These are phyloP conservation scores for Chlamydomonas schloesseri DNA, from an alignment of 139 green algal genomes.

Conservation along the genomic window DNA sequence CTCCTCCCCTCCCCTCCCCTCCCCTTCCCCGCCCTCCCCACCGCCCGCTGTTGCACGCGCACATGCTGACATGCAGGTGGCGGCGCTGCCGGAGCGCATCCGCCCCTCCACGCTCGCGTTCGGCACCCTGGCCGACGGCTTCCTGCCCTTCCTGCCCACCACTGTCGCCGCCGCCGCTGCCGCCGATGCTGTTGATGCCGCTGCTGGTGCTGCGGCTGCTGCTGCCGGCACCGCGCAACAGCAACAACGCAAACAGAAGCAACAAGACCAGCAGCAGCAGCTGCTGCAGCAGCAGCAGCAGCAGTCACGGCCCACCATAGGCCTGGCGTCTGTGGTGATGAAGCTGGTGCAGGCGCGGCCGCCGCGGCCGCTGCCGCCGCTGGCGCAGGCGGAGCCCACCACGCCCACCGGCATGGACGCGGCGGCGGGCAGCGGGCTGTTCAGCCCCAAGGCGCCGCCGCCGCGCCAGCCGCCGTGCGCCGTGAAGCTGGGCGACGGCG, in stretches of 20 bases:
- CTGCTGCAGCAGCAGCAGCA: not conserved
- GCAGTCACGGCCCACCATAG: not conserved
- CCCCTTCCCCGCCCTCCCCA: not conserved
- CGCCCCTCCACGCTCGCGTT: slow-evolving; percentile 68
- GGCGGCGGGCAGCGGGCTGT: too few relatives aligned
- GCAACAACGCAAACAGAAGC: not conserved
- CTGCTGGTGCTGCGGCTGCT: too few relatives aligned
- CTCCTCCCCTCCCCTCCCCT: not conserved
- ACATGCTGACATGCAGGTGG: too few relatives aligned
- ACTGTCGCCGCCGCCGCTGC: not conserved
- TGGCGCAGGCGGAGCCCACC: not conserved
- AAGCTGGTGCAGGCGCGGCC: slow-evolving; percentile 41
- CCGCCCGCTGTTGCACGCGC: too few relatives aligned
- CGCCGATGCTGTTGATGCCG: too few relatives aligned
- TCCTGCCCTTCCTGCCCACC: slow-evolving; percentile 62
- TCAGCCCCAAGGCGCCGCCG: not conserved
- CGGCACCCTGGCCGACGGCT: slow-evolving; percentile 76
- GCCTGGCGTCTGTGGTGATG: slow-evolving; percentile 37
- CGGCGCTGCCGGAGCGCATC: slow-evolving; percentile 58
- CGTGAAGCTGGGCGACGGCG: slow-evolving; percentile 27
- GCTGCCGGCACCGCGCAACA: too few relatives aligned
- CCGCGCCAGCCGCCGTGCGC: not conserved
- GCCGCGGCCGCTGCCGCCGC: slow-evolving; percentile 13
- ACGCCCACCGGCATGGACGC: too few relatives aligned
- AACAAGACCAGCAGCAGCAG: not conserved